These are phyloP conservation scores for Luffa acutangula DNA, from an alignment of 306 rosid genomes.

Conservation along the genomic window DNA sequence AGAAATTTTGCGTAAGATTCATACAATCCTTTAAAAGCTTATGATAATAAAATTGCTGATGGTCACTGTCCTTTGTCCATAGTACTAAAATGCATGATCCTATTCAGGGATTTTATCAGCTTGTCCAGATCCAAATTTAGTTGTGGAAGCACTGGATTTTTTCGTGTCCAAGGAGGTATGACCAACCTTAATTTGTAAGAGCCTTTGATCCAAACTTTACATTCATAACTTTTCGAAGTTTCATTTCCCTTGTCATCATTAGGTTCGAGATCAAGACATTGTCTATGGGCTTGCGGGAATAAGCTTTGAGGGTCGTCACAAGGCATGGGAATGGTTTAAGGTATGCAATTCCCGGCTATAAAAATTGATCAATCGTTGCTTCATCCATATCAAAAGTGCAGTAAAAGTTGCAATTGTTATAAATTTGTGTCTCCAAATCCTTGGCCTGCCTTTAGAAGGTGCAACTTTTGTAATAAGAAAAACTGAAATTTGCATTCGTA, in stretches of 20 bases:
- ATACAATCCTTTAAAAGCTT: not conserved
- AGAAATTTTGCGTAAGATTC: constrained; percentile 28
- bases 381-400: not conserved
- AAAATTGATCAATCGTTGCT: not conserved
- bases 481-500: not conserved
- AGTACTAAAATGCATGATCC: not conserved
- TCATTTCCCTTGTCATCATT: constrained; percentile 6
- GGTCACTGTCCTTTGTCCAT: not conserved
- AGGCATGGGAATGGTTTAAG: constrained; percentile 54
- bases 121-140: constrained; percentile 40
- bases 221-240: not conserved
- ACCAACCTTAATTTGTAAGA: not conserved
- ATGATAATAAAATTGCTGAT: not conserved
- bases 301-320: constrained; percentile 37
- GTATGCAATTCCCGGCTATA: constrained; percentile 11
- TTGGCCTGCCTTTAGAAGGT: not conserved
- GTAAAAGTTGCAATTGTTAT: not conserved
- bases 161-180: constrained; percentile 38
- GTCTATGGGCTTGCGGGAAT: constrained; percentile 27
- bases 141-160: constrained; percentile 38
- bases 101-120: constrained; percentile 39
- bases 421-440: not conserved
- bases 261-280: constrained; percentile 54
- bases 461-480: not conserved
- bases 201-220: not conserved